A percentile compares a stretch with the other conserved stretches of the same genome.
Conservation (phyloP, 2,329 filamentous ascomycete genomes). For the Byssoonygena ceratinophila region DNA sequence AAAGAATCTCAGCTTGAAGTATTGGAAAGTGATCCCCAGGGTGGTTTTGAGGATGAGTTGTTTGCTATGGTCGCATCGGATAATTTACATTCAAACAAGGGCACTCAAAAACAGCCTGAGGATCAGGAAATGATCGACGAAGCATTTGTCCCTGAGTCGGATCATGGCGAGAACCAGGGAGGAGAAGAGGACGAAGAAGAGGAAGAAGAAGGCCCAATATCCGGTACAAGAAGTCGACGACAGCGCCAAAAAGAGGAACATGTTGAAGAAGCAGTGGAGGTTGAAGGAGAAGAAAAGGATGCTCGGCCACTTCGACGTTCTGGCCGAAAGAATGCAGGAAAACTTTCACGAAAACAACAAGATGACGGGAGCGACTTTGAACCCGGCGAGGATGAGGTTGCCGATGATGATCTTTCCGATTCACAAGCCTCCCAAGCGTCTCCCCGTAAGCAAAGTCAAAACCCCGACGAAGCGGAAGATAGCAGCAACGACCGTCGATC, state of each 20-base stretch:
- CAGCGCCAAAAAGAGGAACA: conserved; percentile 19
- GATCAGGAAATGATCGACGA: conserved; percentile 32
- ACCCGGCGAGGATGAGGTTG: conserved; percentile 41
- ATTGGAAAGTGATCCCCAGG: conserved; percentile 33
- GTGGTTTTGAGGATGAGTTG: conserved; percentile 26
- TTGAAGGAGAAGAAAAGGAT: conserved; percentile 26
- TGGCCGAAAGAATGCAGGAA: conserved; percentile 32
- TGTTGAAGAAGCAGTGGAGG: conserved; percentile 14
- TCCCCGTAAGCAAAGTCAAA: conserved; percentile 32
- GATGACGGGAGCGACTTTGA: conserved; percentile 56
- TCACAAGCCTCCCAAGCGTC: conserved; percentile 40
- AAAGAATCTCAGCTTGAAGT: conserved; percentile 32
- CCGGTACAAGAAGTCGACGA: conserved; percentile 29
- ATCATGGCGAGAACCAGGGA: conserved; percentile 26
- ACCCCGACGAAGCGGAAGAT: conserved; percentile 39
- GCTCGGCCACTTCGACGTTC: conserved; percentile 29
- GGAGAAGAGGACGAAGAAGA: conserved; percentile 43
- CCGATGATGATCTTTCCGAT: conserved; percentile 44
- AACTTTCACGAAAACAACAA: conserved; percentile 35
- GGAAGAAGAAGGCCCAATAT: conserved; percentile 45
- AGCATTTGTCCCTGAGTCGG: conserved; percentile 34
- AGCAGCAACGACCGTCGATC: conserved; percentile 43
- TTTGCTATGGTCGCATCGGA: conserved; percentile 18
- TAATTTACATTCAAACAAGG: conserved; percentile 11
- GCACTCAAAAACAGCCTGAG: conserved; percentile 20